phyloP scores from a whole-genome alignment of 495 filamentous ascomycete species.

The Mycothermus thermophilus region DNA sequence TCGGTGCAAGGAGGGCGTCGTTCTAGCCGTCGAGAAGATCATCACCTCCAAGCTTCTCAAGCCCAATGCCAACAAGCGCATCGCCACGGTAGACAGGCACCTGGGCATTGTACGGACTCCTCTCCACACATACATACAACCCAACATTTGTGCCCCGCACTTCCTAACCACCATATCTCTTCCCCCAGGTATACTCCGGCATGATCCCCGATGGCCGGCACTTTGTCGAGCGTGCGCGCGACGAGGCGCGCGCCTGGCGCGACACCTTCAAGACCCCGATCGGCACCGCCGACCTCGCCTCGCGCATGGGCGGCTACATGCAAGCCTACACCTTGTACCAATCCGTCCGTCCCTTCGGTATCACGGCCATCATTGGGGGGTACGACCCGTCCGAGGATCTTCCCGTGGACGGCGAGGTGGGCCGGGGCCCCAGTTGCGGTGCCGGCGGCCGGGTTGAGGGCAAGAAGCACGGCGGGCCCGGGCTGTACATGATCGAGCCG shows the following conservation, averaged over 20 bases:
- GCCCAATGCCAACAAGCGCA: conserved; percentile 85
- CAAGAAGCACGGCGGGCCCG: conserved; percentile 72
- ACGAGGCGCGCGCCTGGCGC: conserved; percentile 84
- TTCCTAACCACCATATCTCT: neutral
- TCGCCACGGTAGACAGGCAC: conserved; percentile 87
- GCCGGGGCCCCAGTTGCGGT: conserved; percentile 59
- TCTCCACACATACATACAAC: neutral
- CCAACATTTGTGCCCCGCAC: neutral
- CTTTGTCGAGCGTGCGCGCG: conserved; percentile 84
- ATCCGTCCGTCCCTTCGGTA: conserved; percentile 88
- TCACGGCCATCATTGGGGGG: conserved; percentile 86
- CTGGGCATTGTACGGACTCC: conserved; percentile 64
- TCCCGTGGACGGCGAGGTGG: conserved; percentile 77
- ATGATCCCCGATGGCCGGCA: conserved; percentile 90
- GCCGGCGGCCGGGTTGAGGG: conserved; percentile 66
- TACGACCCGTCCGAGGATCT: conserved; percentile 75
- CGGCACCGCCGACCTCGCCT: conserved; percentile 68
- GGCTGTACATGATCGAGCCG: conserved; percentile 96
- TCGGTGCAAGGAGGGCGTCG: conserved; percentile 91
- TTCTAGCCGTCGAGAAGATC: conserved; percentile 93
- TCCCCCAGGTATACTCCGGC: conserved; percentile 68
- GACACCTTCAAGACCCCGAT: conserved; percentile 84
- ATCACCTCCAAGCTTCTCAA: conserved; percentile 91
- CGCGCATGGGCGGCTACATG: conserved; percentile 84
- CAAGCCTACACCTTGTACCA: conserved; percentile 96